Conservation (phyloP, 2,329 filamentous ascomycete genomes). For the Colletotrichum lentis region DNA sequence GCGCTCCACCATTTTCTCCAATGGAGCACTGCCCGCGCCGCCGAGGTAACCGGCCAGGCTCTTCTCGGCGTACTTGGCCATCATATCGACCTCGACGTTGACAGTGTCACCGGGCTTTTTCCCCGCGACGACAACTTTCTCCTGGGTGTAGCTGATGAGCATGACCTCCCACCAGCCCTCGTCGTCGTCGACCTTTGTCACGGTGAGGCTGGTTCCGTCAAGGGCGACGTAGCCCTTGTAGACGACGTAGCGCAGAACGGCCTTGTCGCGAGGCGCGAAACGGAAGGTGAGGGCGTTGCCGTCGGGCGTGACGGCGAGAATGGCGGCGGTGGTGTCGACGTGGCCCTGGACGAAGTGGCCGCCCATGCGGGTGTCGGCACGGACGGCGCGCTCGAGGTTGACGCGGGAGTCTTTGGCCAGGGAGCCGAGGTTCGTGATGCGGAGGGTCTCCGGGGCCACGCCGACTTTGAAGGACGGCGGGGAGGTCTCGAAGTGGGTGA, state of each 20-base stretch:
- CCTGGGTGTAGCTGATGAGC: constrained; percentile 96
- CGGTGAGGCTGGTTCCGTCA: constrained; percentile 92
- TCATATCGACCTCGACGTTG: constrained; percentile 93
- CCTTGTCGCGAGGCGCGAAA: constrained; percentile 73
- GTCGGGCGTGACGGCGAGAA: constrained; percentile 77
- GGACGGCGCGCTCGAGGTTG: constrained; percentile 94
- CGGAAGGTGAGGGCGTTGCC: constrained; percentile 91
- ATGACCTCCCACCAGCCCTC: constrained; percentile 93
- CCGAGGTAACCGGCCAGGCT: constrained; percentile 83
- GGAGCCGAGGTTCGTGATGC: constrained; percentile 90
- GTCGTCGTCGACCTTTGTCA: constrained; percentile 83
- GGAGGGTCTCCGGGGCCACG: constrained; percentile 93
- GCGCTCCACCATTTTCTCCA: constrained; percentile 77
- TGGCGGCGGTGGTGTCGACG: constrained; percentile 86
- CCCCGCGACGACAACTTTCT: constrained; percentile 81
- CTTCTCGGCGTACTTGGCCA: constrained; percentile 88
- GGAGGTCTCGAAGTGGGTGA: constrained; percentile 64
- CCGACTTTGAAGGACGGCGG: constrained; percentile 81
- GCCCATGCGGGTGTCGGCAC: constrained; percentile 92
- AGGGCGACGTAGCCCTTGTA: constrained; percentile 96
- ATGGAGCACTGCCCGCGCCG: constrained; percentile 60
- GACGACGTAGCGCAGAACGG: constrained; percentile 85
- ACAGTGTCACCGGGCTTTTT: constrained; percentile 84
- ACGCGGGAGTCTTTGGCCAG: constrained; percentile 73
- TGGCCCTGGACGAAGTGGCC: constrained; percentile 98